These are phyloP conservation scores for Tolypocladium ovalisporum DNA, from an alignment of 2,329 filamentous ascomycete species.

Conservation along the genomic window DNA sequence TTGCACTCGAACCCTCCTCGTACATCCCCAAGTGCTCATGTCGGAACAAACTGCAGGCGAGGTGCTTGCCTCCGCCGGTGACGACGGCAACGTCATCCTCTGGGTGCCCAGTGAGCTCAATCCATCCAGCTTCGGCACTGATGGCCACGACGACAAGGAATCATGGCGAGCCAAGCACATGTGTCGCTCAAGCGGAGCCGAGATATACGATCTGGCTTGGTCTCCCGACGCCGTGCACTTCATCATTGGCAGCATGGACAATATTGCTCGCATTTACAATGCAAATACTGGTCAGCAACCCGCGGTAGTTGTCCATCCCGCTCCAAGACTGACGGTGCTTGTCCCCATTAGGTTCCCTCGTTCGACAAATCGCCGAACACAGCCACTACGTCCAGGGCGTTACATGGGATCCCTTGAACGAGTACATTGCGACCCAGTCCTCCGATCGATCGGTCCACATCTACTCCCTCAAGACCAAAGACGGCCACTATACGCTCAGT, in stretches of 20 bases:
- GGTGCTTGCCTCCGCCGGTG: constrained; percentile 85
- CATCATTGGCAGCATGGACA: constrained; percentile 99
- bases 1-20: background rate
- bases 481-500: constrained; percentile 79
- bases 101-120: constrained; percentile 84
- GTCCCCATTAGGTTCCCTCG: constrained; percentile 39
- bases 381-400: constrained; percentile 98
- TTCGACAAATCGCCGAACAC: constrained; percentile 92
- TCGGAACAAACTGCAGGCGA: constrained; percentile 50
- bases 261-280: constrained; percentile 94
- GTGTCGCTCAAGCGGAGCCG: constrained; percentile 87
- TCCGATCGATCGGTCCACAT: constrained; percentile 97
- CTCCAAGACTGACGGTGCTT: constrained; percentile 2
- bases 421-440: constrained; percentile 96
- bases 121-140: constrained; percentile 63
- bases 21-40: constrained; percentile 1
- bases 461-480: constrained; percentile 91
- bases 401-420: constrained; percentile 95
- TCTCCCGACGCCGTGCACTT: constrained; percentile 95
- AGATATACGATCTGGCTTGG: constrained; percentile 98
- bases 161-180: constrained; percentile 96
- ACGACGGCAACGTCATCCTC: constrained; percentile 92
- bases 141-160: constrained; percentile 85
- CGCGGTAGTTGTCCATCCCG: background rate
- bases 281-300: constrained; percentile 63